phyloP scores from a whole-genome alignment of 192 early-diverging fungal genomes.

The Coemansia sp. region DNA sequence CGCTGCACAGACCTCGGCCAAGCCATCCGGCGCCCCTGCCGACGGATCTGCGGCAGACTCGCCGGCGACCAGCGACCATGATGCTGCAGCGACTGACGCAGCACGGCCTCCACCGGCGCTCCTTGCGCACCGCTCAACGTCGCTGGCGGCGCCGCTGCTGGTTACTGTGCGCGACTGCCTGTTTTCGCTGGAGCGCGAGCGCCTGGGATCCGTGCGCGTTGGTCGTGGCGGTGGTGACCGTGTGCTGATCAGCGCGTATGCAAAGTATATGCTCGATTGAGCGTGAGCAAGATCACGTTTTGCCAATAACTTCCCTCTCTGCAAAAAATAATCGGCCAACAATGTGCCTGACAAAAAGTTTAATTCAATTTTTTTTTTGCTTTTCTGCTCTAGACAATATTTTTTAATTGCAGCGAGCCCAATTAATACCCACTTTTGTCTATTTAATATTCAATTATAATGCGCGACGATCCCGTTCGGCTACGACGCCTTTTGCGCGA shows the following conservation, averaged over 20 bases:
- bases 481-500: conserved; percentile 59
- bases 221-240: conserved; percentile 41
- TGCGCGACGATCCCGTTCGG: conserved; percentile 35
- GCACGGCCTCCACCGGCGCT: conserved; percentile 9
- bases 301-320: too few species aligned
- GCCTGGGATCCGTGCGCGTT: conserved; percentile 33
- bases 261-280: conserved; percentile 18
- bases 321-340: too few species aligned
- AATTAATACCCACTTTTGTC: too few species aligned
- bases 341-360: too few species aligned
- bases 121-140: conserved; percentile 26
- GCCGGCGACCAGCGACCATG: conserved; percentile 22
- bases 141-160: conserved; percentile 43
- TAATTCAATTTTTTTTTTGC: not conserved
- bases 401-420: not conserved
- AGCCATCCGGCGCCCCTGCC: not conserved
- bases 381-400: not conserved
- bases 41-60: not conserved
- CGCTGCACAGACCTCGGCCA: not conserved
- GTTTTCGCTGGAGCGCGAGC: conserved; percentile 71
- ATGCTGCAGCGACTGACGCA: conserved; percentile 8
- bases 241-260: conserved; percentile 36
- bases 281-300: too few species aligned
- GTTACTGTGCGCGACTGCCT: conserved; percentile 71
- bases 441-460: not conserved